phyloP scores from a whole-genome alignment of 371 early-diverging fungal species.

The Mortierella polycephala region DNA sequence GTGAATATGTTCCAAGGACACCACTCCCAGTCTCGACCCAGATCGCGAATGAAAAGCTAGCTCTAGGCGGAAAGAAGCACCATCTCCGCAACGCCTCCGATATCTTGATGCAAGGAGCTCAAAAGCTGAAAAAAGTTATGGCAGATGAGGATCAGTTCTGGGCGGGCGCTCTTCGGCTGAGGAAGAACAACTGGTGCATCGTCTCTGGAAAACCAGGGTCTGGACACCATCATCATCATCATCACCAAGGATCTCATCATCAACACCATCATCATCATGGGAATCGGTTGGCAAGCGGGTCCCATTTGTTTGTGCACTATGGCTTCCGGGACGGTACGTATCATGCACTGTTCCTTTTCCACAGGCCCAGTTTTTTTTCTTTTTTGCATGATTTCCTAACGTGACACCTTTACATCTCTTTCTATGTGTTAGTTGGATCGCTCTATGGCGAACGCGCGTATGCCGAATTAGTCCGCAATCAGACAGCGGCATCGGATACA shows the following conservation, averaged over 20 bases:
- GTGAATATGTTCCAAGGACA: slow-evolving; percentile 66
- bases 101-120: slow-evolving; percentile 65
- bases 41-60: slow-evolving; percentile 68
- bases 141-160: slow-evolving; percentile 74
- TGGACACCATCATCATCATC: slow-evolving; percentile 29
- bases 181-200: slow-evolving; percentile 75
- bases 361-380: not conserved
- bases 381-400: not conserved
- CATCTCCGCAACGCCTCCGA: slow-evolving; percentile 72
- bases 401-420: not conserved
- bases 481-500: slow-evolving; percentile 8
- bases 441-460: slow-evolving; percentile 54
- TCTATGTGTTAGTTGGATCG: slow-evolving; percentile 56
- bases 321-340: slow-evolving; percentile 68
- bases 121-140: slow-evolving; percentile 60
- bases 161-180: slow-evolving; percentile 71
- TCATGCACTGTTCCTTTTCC: not conserved
- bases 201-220: slow-evolving; percentile 57
- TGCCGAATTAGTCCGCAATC: slow-evolving; percentile 46
- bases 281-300: slow-evolving; percentile 22
- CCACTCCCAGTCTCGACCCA: slow-evolving; percentile 60
- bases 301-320: slow-evolving; percentile 63
- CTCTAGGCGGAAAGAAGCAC: slow-evolving; percentile 74
- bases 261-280: slow-evolving; percentile 12
- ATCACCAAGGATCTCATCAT: slow-evolving; percentile 3